Evolutionary conservation across 2,329 filamentous ascomycete genomes (phyloP), one percentile per base, ranked within the genome.

Genomic region (Endoconidiophora laricicola): DNA sequence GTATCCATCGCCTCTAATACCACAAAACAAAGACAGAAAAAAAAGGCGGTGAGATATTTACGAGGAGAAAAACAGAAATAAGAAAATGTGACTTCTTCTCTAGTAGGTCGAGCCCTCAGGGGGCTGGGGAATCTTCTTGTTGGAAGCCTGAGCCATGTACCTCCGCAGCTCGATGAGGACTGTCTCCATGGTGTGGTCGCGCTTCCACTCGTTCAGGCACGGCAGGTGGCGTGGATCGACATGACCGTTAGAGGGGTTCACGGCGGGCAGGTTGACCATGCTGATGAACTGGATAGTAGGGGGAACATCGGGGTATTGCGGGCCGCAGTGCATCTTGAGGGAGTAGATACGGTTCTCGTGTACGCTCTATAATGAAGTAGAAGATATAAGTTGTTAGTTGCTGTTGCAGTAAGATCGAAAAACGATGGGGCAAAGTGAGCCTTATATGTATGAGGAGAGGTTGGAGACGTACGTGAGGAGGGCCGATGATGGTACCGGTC

Each of bases 341-440:
- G 86, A 93, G 74, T 98, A 98, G 69, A 98, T 98, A 61, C 91
- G 84, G 69, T 98, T 98, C 73, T 98, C 91, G 65, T 96, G 90
- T 55, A 82, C 87, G 66, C 87, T 94, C 85, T 91, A 61, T 40
- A 39, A 37, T 39, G 12, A 26, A 38, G 16, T 18, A 18, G 16
- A 18, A 18, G 16, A 18, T 18, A 18, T 18, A 18, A 49, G 50
- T 49, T 54, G 38, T 45, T 46, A 39, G 49, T 41, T 18, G 38
- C 43, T 16, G 48, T 23, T 48, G 40, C 22, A 18, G 20, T 40
- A 24, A 7, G 43, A 6, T 18, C 24, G n/a, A 23, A 18, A 18
- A 18, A 18, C 16, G 20, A 18, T 2, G 23, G 44, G 9, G 18
- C 36, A 12, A 5, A 18, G 6, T 7, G 10, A 36, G 16, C 6